Evolutionary conservation across 2,329 filamentous ascomycete species (phyloP).

Genomic region (Tothia fuscella): DNA sequence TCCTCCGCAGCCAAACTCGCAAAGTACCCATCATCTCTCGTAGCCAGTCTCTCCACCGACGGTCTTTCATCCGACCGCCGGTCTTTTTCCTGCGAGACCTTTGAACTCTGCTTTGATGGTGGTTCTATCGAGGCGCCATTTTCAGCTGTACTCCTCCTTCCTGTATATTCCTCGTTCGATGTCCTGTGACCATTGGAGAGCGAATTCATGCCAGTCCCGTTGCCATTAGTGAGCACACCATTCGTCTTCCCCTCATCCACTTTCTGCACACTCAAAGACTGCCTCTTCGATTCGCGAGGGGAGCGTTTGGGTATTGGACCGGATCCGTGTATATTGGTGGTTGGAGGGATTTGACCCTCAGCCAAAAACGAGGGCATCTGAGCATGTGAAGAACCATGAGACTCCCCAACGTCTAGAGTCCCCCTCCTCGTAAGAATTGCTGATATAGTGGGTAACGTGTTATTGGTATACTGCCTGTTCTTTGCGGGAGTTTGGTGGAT

Average conservation of each 20-base stretch:
- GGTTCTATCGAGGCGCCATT: neutral
- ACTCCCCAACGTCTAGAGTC: too few relatives aligned
- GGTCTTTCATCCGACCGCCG: conserved; percentile 17
- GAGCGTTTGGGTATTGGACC: conserved; percentile 18
- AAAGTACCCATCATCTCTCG: conserved; percentile 36
- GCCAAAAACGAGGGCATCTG: conserved; percentile 41
- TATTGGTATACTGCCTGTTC: too few relatives aligned
- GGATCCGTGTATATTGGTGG: conserved; percentile 18
- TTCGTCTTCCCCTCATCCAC: conserved; percentile 16
- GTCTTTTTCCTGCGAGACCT: conserved; percentile 16
- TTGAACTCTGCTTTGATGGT: conserved; percentile 1
- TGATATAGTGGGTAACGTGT: too few relatives aligned
- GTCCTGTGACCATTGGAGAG: conserved; percentile 6
- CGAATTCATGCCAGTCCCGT: conserved; percentile 1
- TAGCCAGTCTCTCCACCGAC: conserved; percentile 5
- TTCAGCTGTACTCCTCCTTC: neutral
- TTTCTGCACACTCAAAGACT: neutral
- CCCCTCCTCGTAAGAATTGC: too few relatives aligned
- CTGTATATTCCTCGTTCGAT: neutral
- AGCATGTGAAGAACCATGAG: conserved; percentile 34
- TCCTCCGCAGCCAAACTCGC: conserved; percentile 24
- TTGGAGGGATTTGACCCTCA: conserved; percentile 31
- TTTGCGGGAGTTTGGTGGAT: too few relatives aligned
- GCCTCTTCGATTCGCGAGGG: conserved; percentile 18
- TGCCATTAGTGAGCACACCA: conserved; percentile 19